Evolutionary conservation across 179 eudicot genomes (phyloP), one percentile per base, ranked within the genome.

Genomic region (Pouteria campechiana): DNA sequence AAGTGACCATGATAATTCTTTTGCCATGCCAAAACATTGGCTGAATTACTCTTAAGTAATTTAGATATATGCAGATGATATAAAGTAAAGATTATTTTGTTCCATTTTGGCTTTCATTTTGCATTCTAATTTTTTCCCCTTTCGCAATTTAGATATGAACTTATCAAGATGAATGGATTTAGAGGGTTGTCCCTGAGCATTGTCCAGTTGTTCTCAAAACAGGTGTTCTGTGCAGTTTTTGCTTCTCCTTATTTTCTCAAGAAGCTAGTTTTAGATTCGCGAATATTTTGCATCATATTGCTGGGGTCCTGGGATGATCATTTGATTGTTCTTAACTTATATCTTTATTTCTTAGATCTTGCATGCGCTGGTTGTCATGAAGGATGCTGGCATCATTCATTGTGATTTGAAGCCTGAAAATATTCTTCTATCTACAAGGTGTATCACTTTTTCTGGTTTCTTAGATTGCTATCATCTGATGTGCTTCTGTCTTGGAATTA

Each of bases 361-460:
- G 80, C 74, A 68, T 50, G 99, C 94, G 35, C 65, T 92, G 69
- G 77, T 69, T 44, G 63, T 92, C 70, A 77, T 92, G 99, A 87
- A 87, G 66, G 94, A 87, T 64, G 96, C 96, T 64, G 88, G 83
- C 38, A 88, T 92, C 40, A 79, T 92, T 52, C 96, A 92, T 57
- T 92, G 99, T 72, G 99, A 92, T 72, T 67, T 92, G 49, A 92
- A 92, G 63, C 99, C 94, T 32, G 99, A 92, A 58, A 92, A 92
- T 61, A 92, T 92, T 73, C 96, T 92, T 54, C 52, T 92, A 56
- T 76, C 85, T 65, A 68, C 94, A 41, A 90, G 96, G 99, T 80
- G 40, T 65, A 76, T 58, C 52, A 54, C 61, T 38, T 59, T 5
- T 2, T 14, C 15, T 45, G 19, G 24, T 4, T 19, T 20, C 3